Evolutionary conservation across 768 basidiomycete species (phyloP).

Genomic region (Porphyrellus cyaneotinctus): DNA sequence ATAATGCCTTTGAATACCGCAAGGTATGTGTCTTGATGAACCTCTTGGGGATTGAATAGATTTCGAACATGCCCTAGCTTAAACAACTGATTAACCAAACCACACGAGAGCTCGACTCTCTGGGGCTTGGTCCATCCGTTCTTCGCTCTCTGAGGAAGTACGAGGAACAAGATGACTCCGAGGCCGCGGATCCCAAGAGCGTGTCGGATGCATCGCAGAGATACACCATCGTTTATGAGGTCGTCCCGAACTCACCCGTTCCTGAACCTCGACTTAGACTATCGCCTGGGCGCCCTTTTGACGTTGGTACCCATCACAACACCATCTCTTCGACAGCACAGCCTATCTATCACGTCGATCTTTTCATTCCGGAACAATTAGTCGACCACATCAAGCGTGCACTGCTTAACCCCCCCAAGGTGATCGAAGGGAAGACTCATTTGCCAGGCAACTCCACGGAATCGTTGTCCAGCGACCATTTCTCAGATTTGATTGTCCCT

Average conservation of each 20-base stretch:
- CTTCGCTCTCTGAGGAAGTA: constrained; percentile 41
- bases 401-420: constrained; percentile 1
- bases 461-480: constrained; percentile 4
- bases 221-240: constrained; percentile 51
- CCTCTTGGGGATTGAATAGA: too few species aligned
- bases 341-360: constrained; percentile 8
- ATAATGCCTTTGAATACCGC: constrained; percentile 81
- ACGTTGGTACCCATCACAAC: background rate
- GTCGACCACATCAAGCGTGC: constrained; percentile 5
- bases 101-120: constrained; percentile 67
- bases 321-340: background rate
- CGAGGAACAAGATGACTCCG: constrained; percentile 2
- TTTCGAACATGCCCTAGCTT: constrained; percentile 45
- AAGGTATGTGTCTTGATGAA: constrained; percentile 41
- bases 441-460: background rate
- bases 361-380: constrained; percentile 11
- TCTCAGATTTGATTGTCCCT: constrained; percentile 64
- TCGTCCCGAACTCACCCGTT: constrained; percentile 42
- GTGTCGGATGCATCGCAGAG: background rate
- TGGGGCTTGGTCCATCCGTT: constrained; percentile 55
- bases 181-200: background rate
- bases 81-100: constrained; percentile 88
- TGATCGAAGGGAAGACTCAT: background rate
- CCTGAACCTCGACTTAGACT: constrained; percentile 59
- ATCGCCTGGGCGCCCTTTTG: constrained; percentile 32